phyloP scores from a whole-genome alignment of 2,329 filamentous ascomycete species.

The Epichloe coenophiala region DNA sequence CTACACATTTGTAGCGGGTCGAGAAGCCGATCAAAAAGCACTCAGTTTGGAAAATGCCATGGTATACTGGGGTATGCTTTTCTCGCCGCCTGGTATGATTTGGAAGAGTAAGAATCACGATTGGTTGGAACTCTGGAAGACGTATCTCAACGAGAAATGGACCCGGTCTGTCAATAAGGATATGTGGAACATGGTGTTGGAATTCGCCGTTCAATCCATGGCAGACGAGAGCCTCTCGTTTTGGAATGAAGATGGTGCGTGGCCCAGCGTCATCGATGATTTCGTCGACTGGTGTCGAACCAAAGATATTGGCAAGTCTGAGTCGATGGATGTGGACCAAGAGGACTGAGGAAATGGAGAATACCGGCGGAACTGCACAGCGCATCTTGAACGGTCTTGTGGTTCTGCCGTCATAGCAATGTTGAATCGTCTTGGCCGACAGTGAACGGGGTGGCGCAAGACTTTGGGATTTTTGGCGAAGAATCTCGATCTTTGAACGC shows the following conservation, averaged over 20 bases:
- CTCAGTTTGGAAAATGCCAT: slow-evolving; percentile 60
- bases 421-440: neutral
- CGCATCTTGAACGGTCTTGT: neutral
- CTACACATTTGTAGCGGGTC: slow-evolving; percentile 61
- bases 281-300: slow-evolving; percentile 69
- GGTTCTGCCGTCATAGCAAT: neutral
- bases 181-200: slow-evolving; percentile 88
- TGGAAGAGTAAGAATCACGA: slow-evolving; percentile 58
- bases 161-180: slow-evolving; percentile 84
- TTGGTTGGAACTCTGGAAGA: slow-evolving; percentile 70
- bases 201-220: slow-evolving; percentile 65
- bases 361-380: neutral
- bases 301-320: slow-evolving; percentile 34
- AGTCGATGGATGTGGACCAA: slow-evolving; percentile 43
- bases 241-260: slow-evolving; percentile 80
- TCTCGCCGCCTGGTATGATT: slow-evolving; percentile 49
- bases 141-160: slow-evolving; percentile 62
- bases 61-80: slow-evolving; percentile 76
- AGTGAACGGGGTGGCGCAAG: neutral
- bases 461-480: neutral
- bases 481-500: neutral
- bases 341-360: slow-evolving; percentile 1
- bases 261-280: slow-evolving; percentile 88
- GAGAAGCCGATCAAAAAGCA: slow-evolving; percentile 57
- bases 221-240: slow-evolving; percentile 66